Base-by-base conservation (phyloP, 1,139 yeast species). In the Kodamaea alishanica region DNA sequence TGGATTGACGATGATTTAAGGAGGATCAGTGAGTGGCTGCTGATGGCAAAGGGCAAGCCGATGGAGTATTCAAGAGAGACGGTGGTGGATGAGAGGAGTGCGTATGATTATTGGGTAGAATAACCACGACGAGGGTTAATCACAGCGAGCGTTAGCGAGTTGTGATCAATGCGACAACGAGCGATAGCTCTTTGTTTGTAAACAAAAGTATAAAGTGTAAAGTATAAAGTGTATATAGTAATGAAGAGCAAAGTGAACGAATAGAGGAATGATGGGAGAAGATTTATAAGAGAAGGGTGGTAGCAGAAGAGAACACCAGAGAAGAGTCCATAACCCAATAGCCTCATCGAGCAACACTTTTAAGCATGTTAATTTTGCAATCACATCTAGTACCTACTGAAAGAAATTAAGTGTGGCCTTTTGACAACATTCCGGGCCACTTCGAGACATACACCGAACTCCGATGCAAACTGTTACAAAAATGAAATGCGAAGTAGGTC, bases 71-170 rank as follows among this genome's bases (percentile, higher is more conserved):
- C 38, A 15, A 39, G 30, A 6, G 28, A 31, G n/a, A 35, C 40
- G 6, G 31, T 12, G 12, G 11, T 44, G 8, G 30, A 32, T 8
- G 41, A 38, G 8, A 32, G 27, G 6, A 39, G 33, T 10, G 33
- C 30, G 31, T 37, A 33, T 30, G 33, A 33, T 11, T 46, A 39
- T 28, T 46, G 49, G 49, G 33, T 38, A n/a, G 49, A 46, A 30
- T 41, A 33, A 34, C 25, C 15, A 9, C 11, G 24, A 15, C 29
- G 24, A 8, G 22, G 33, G 9, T 11, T 5, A 12, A 28, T n/a
- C 31, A 28, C n/a, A n/a, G n/a, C n/a, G n/a, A n/a, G n/a, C n/a
- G n/a, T n/a, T n/a, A n/a, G n/a, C n/a, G n/a, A n/a, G n/a, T n/a
- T n/a, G n/a, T n/a, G n/a, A n/a, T n/a, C n/a, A n/a, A n/a, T n/a